Evolutionary conservation across 768 basidiomycete genomes (phyloP).

Genomic region (Candolleomyces efflorescens): DNA sequence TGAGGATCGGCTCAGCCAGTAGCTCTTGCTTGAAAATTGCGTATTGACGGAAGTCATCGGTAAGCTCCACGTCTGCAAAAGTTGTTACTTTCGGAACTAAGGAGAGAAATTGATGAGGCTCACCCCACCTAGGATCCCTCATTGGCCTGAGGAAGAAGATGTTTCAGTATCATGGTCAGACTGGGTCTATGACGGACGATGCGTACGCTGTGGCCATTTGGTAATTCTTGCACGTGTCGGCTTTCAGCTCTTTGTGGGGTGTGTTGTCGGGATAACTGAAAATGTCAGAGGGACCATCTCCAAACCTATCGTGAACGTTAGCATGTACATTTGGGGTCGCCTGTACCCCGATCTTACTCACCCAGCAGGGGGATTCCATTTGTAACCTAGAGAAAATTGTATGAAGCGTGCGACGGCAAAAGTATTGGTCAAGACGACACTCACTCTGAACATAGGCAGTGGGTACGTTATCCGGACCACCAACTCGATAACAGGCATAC

Average conservation of each 20-base stretch:
- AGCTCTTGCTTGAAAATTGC: neutral
- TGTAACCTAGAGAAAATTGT: neutral
- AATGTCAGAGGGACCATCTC: neutral
- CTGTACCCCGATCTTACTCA: neutral
- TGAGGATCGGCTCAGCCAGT: neutral
- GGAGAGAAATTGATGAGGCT: neutral
- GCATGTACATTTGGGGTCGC: neutral
- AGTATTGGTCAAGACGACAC: neutral
- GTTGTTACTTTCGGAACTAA: neutral
- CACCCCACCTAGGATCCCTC: neutral
- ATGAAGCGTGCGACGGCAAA: too few relatives aligned
- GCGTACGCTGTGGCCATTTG: neutral
- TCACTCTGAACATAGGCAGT: neutral
- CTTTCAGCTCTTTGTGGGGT: neutral
- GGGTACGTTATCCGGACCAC: neutral
- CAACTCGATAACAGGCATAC: neutral
- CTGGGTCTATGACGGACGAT: neutral
- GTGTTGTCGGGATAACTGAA: neutral
- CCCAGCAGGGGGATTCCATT: neutral
- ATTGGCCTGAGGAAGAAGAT: neutral
- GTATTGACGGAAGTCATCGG: neutral
- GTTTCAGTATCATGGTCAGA: neutral
- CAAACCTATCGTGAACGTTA: neutral
- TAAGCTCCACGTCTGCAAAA: neutral
- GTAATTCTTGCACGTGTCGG: neutral